phyloP scores from a whole-genome alignment of 2,329 filamentous ascomycete species.

The Nakataea oryzae region DNA sequence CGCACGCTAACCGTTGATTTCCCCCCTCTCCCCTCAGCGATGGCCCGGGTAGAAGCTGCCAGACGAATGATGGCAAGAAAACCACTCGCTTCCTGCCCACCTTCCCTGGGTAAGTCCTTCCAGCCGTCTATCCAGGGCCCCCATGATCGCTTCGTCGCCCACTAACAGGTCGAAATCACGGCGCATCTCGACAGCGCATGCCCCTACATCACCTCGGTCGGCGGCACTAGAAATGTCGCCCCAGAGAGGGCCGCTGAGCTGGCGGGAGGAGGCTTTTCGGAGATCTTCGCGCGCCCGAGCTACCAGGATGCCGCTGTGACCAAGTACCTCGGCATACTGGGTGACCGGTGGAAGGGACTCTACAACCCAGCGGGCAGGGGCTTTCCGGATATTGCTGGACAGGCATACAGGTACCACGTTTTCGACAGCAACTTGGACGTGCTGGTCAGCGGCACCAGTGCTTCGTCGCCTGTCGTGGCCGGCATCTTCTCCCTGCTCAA shows the following conservation, averaged over 20 bases:
- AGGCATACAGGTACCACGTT: constrained; percentile 46
- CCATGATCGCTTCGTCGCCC: not conserved
- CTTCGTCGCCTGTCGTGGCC: constrained; percentile 42
- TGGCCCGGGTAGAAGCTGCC: constrained; percentile 38
- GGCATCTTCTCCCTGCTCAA: constrained; percentile 43
- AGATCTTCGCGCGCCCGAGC: constrained; percentile 31
- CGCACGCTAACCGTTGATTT: not conserved
- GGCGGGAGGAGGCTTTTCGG: constrained; percentile 40
- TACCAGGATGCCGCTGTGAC: constrained; percentile 32
- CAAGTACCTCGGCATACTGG: constrained; percentile 22
- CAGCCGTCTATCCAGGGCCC: not conserved
- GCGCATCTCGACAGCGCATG: constrained; percentile 32
- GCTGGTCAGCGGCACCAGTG: constrained; percentile 32
- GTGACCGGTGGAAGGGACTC: constrained; percentile 24
- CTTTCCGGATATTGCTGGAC: constrained; percentile 39
- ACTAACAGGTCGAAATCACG: not conserved
- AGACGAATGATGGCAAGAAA: constrained; percentile 47
- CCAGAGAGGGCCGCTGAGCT: constrained; percentile 31
- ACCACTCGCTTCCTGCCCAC: constrained; percentile 45
- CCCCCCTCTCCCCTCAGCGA: constrained; percentile 10
- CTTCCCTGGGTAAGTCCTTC: constrained; percentile 39
- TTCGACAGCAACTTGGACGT: constrained; percentile 16
- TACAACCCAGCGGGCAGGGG: constrained; percentile 35
- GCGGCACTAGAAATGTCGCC: constrained; percentile 35
- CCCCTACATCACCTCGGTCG: constrained; percentile 57